These are phyloP conservation scores for Candida michaelii DNA, from an alignment of 805 yeast species.

Conservation along the genomic window DNA sequence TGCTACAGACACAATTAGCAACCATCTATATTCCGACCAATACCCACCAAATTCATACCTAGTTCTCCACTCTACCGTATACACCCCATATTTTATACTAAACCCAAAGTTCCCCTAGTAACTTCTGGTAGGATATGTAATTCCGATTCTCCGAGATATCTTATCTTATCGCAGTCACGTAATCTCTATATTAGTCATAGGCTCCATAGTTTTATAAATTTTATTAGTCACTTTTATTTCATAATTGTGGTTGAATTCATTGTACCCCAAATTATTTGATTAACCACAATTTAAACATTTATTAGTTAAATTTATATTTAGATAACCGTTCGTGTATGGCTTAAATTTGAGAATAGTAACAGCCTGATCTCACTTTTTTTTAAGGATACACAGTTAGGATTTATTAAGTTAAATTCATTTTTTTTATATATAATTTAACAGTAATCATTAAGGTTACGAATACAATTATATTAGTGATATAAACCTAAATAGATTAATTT, in stretches of 20 bases:
- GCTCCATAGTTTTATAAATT: neutral
- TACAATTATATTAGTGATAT: too few species aligned
- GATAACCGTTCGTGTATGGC: neutral
- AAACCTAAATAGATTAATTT: too few species aligned
- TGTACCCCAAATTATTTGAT: neutral
- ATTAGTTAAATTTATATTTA: too few species aligned
- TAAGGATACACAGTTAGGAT: conserved; percentile 7
- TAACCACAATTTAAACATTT: neutral
- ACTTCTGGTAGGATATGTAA: neutral
- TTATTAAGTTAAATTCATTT: conserved; percentile 2
- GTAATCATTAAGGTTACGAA: neutral
- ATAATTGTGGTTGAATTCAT: neutral
- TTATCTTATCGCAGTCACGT: conserved; percentile 9
- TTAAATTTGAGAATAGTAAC: neutral
- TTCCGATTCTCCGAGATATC: conserved; percentile 1
- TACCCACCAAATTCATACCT: too few species aligned
- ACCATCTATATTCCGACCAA: too few species aligned
- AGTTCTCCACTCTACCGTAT: too few species aligned
- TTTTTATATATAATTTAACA: neutral
- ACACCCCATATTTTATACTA: too few species aligned
- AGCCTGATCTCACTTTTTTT: neutral
- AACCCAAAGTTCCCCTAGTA: neutral
- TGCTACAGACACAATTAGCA: conserved; percentile 3
- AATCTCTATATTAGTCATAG: conserved; percentile 3
- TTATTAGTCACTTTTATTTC: too few species aligned